Evolutionary conservation across 345 rosid species (phyloP).

Genomic region (Cochlearia excelsa): DNA sequence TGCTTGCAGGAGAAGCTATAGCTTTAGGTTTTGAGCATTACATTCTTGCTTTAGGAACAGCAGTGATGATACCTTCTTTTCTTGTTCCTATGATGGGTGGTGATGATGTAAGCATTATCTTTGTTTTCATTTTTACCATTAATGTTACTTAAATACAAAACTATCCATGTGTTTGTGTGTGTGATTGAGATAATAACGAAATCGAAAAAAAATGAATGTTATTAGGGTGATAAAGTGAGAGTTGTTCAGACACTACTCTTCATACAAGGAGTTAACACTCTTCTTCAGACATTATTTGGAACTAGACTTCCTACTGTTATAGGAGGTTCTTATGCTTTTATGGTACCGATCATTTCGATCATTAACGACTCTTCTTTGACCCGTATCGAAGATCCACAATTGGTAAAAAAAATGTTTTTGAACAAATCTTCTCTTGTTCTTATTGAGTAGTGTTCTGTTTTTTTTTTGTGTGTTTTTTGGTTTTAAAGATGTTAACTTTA

Average conservation of each 20-base stretch:
- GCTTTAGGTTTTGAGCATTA: conserved; percentile 96
- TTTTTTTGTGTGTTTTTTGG: conserved; percentile 1
- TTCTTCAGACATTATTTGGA: conserved; percentile 88
- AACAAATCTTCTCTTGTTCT: conserved; percentile 25
- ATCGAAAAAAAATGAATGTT: not conserved
- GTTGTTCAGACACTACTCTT: conserved; percentile 90
- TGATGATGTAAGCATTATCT: conserved; percentile 52
- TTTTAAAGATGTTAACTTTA: not conserved
- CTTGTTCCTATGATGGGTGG: conserved; percentile 99
- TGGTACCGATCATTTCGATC: conserved; percentile 94
- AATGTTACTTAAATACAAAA: not conserved
- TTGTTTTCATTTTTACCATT: not conserved
- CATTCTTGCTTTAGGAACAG: conserved; percentile 91
- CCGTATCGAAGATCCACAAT: conserved; percentile 62
- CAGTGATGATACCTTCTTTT: conserved; percentile 98
- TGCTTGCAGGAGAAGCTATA: conserved; percentile 77
- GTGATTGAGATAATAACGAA: conserved; percentile 8
- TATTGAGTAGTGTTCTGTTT: not conserved
- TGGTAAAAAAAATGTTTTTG: conserved; percentile 39
- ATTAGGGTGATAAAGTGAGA: conserved; percentile 91
- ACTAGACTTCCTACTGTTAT: conserved; percentile 90
- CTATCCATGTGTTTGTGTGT: not conserved
- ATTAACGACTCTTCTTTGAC: conserved; percentile 74
- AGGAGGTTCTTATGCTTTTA: conserved; percentile 95
- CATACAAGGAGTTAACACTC: conserved; percentile 88